Evolutionary conservation across 1,284 basidiomycete genomes (phyloP).

Genomic region (Calocybe gambosa): DNA sequence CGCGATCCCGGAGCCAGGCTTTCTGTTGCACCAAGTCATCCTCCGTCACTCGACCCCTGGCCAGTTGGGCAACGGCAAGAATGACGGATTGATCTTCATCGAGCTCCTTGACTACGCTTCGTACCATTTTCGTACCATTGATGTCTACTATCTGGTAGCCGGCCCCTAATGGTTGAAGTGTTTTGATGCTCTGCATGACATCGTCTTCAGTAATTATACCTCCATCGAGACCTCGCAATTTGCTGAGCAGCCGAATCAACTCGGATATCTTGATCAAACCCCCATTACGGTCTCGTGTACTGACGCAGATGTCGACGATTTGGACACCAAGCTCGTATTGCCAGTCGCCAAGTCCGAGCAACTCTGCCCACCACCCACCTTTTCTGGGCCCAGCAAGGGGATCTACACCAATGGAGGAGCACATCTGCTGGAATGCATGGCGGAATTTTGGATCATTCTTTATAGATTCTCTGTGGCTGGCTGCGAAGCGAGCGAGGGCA

Average conservation of each 20-base stretch:
- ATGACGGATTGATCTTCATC: conserved; percentile 79
- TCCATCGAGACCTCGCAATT: conserved; percentile 64
- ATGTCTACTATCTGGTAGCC: conserved; percentile 84
- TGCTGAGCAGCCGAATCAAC: conserved; percentile 72
- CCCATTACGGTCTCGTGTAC: conserved; percentile 83
- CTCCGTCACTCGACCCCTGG: conserved; percentile 61
- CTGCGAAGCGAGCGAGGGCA: conserved; percentile 77
- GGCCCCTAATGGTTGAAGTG: conserved; percentile 80
- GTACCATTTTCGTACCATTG: conserved; percentile 63
- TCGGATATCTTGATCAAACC: conserved; percentile 89
- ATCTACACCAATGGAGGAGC: conserved; percentile 90
- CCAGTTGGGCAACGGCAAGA: conserved; percentile 65
- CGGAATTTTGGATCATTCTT: conserved; percentile 83
- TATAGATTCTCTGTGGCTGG: conserved; percentile 82
- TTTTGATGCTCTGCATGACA: conserved; percentile 80
- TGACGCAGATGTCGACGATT: conserved; percentile 94
- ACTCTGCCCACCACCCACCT: conserved; percentile 87
- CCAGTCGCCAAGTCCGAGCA: conserved; percentile 89
- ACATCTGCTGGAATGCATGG: conserved; percentile 95
- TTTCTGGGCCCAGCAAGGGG: conserved; percentile 82
- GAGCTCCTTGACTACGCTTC: conserved; percentile 71
- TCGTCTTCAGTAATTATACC: conserved; percentile 78
- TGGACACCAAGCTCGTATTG: conserved; percentile 95
- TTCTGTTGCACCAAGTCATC: conserved; percentile 48
- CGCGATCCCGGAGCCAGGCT: conserved; percentile 79